Base-by-base conservation (phyloP, 2,329 filamentous ascomycete genomes). In the Fusarium avenaceum region DNA sequence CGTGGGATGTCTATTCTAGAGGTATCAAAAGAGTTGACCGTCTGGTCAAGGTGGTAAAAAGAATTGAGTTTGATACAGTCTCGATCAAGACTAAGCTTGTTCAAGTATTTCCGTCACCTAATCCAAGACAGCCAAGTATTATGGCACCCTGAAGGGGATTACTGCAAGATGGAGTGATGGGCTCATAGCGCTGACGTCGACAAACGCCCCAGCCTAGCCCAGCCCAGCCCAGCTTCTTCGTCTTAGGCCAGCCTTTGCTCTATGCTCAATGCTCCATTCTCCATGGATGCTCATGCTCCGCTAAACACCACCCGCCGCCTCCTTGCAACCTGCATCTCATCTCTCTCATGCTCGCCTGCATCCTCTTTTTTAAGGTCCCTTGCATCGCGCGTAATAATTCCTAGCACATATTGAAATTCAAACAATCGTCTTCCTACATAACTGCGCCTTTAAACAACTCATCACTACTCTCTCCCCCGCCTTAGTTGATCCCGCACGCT, bases 161-260 rank as follows among this genome's bases (percentile, higher is more conserved):
- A 24, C 24, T 24, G 7, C 26, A 26, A 26, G 69, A 71, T 60
- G 59, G 69, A 73, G 69, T 70, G 64, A 69, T 60, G 56, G 56
- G 61, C 47, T 66, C 57, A 68, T 64, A 63, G 80, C 82, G 80
- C 82, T 84, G 83, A 84, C 83, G 82, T 84, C 80, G 81, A 78
- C 79, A 75, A 70, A 64, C 79, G 74, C 70, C 76, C 77, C 74
- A 77, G 68, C 58, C 35, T 4, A n/a, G 5, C 35, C 35, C 35
- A 38, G 17, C 35, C 10, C 10, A 28, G 26, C 7, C 24, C 24
- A 24, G 24, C 26, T 26, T 26, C 28, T 30, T 38, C 35, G 10
- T 38, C 35, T 7, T 38, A 38, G 9, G 35, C 35, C 35, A 35
- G 15, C 33, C 33, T 68, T 49, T 50, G 59, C 57, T 38, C 46